phyloP scores from a whole-genome alignment of 2,329 filamentous ascomycete genomes.

The Stagonosporopsis rhizophila region DNA sequence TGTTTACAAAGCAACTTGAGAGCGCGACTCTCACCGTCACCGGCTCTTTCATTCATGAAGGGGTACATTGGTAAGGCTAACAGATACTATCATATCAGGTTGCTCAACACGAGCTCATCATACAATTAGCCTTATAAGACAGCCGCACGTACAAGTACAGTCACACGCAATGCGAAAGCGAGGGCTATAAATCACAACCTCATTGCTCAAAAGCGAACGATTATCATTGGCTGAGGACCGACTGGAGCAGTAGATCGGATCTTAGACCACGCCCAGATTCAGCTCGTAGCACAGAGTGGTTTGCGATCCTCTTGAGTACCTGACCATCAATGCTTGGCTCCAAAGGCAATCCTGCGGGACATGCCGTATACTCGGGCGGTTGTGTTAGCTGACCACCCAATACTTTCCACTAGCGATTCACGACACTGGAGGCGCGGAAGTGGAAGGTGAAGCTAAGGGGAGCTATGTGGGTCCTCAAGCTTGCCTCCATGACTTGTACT shows the following conservation, averaged over 20 bases:
- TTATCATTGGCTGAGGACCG: neutral
- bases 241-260: neutral
- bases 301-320: neutral
- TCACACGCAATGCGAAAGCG: neutral
- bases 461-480: constrained; percentile 8
- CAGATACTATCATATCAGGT: neutral
- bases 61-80: neutral
- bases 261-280: neutral
- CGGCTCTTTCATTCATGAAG: neutral
- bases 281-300: neutral
- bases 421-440: constrained; percentile 7
- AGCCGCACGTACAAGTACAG: neutral
- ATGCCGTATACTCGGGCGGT: neutral
- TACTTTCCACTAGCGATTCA: constrained; percentile 3
- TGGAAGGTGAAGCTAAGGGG: constrained; percentile 13
- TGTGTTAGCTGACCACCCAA: neutral
- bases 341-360: constrained; percentile 2
- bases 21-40: too few relatives aligned
- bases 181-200: neutral
- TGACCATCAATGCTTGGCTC: neutral
- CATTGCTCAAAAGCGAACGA: neutral
- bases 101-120: neutral
- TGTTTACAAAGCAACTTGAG: too few relatives aligned
- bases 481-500: neutral
- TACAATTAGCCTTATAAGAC: neutral